Percentiles rank a stretch among this genome's conserved stretches.
These are phyloP conservation scores for Candida palmyrensis DNA, from an alignment of 805 yeast species.

Conservation along the genomic window DNA sequence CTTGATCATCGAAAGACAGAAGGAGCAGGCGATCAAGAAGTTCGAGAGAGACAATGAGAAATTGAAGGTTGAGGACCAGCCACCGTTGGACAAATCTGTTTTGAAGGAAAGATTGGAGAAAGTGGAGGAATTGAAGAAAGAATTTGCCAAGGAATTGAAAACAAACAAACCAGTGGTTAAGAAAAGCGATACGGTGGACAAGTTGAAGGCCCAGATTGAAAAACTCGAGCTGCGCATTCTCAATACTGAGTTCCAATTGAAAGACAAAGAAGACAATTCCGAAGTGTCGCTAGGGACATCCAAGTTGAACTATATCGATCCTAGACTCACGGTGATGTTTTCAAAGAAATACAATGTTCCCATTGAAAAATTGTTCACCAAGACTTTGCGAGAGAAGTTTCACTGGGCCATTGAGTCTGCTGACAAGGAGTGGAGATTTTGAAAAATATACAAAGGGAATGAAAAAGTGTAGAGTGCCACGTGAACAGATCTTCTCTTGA, in stretches of 20 bases:
- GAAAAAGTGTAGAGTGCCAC: too few species aligned
- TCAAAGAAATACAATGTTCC: conserved; percentile 85
- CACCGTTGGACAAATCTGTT: conserved; percentile 48
- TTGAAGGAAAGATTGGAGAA: conserved; percentile 54
- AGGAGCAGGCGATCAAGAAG: conserved; percentile 59
- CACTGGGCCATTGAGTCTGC: conserved; percentile 93
- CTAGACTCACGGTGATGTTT: conserved; percentile 84
- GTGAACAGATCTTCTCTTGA: too few species aligned
- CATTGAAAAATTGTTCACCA: conserved; percentile 85
- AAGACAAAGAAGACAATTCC: conserved; percentile 92
- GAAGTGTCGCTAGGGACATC: conserved; percentile 91
- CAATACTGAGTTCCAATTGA: conserved; percentile 66
- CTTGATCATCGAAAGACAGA: conserved; percentile 58
- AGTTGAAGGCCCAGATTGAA: conserved; percentile 64
- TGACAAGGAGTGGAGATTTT: conserved; percentile 85
- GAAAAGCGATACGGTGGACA: conserved; percentile 53
- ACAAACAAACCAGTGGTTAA: conserved; percentile 56
- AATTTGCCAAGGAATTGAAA: conserved; percentile 53
- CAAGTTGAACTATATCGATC: conserved; percentile 92
- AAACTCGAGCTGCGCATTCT: conserved; percentile 66
- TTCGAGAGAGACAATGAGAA: conserved; percentile 77
- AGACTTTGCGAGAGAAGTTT: conserved; percentile 87
- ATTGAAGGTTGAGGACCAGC: conserved; percentile 50
- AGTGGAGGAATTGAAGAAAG: conserved; percentile 46
- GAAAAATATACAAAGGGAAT: too few species aligned